Conservation (phyloP, 2,329 filamentous ascomycete genomes). For the Diaporthe destruens region DNA sequence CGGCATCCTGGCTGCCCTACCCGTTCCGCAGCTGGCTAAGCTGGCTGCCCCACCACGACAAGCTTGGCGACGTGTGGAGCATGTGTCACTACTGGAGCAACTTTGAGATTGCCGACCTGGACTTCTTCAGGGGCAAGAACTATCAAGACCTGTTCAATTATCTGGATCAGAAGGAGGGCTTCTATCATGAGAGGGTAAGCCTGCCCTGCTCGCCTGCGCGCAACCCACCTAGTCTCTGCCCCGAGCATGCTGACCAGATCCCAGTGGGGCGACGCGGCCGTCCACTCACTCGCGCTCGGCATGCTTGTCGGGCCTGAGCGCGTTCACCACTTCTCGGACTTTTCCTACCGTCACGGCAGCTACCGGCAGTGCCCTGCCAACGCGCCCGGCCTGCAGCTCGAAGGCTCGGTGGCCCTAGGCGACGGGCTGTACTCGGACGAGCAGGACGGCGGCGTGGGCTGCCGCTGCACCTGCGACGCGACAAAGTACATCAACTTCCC, state of each 20-base stretch:
- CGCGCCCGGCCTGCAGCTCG: conserved; percentile 53
- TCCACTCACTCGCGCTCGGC: conserved; percentile 58
- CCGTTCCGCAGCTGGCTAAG: conserved; percentile 55
- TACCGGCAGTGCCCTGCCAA: conserved; percentile 53
- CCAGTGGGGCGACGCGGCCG: conserved; percentile 59
- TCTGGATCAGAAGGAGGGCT: conserved; percentile 57
- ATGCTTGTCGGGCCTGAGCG: conserved; percentile 55
- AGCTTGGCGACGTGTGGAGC: conserved; percentile 57
- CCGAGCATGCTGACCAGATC: conserved; percentile 16
- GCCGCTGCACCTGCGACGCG: conserved; percentile 57
- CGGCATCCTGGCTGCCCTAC: conserved; percentile 57
- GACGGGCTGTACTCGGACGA: conserved; percentile 41
- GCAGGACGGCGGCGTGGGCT: conserved; percentile 53
- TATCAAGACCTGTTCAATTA: conserved; percentile 58
- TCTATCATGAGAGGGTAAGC: conserved; percentile 58
- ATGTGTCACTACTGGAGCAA: conserved; percentile 63
- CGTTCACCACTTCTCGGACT: conserved; percentile 59
- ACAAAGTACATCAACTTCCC: conserved; percentile 49
- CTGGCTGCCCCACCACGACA: conserved; percentile 54
- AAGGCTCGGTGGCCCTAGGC: conserved; percentile 49
- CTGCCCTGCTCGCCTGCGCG: neutral
- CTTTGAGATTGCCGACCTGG: conserved; percentile 61
- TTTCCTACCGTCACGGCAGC: conserved; percentile 57
- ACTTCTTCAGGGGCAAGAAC: conserved; percentile 56
- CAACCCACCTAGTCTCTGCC: no score